These are phyloP conservation scores for Metschnikowia anglica DNA, from an alignment of 805 yeast genomes.

Conservation along the genomic window DNA sequence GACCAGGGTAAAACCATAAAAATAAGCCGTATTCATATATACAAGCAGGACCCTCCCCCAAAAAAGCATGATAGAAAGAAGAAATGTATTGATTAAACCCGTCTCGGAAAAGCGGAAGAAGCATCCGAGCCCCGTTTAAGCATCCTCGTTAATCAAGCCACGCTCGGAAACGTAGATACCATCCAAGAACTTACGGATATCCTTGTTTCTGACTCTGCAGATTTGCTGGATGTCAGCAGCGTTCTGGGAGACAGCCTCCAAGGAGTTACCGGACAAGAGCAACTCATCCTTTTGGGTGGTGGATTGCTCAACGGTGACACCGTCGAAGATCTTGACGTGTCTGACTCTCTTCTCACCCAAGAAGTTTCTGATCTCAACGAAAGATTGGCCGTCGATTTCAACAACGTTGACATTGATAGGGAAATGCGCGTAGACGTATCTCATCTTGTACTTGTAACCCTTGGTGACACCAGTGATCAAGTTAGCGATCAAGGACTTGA, in stretches of 20 bases:
- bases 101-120: constrained; percentile 3
- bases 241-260: constrained; percentile 96
- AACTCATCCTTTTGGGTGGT: constrained; percentile 91
- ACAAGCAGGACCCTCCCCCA: constrained; percentile 10
- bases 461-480: constrained; percentile 97
- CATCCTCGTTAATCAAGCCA: constrained; percentile 78
- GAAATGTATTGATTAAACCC: constrained; percentile 26
- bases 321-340: constrained; percentile 80
- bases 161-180: constrained; percentile 99
- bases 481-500: constrained; percentile 91
- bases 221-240: constrained; percentile 98
- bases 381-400: constrained; percentile 70
- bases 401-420: constrained; percentile 96
- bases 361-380: constrained; percentile 97
- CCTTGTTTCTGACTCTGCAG: constrained; percentile 99
- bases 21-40: constrained; percentile 23
- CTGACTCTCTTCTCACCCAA: constrained; percentile 99
- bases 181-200: constrained; percentile 99
- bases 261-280: constrained; percentile 88
- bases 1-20: constrained; percentile 26
- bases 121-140: constrained; percentile 16
- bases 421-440: constrained; percentile 99
- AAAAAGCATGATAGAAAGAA: constrained; percentile 16
- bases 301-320: constrained; percentile 84
- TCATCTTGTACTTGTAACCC: constrained; percentile 99